A percentile compares a stretch with the other conserved stretches of the same genome.
These are phyloP conservation scores for Boletus insuetus DNA, from an alignment of 768 basidiomycete species.

Conservation along the genomic window DNA sequence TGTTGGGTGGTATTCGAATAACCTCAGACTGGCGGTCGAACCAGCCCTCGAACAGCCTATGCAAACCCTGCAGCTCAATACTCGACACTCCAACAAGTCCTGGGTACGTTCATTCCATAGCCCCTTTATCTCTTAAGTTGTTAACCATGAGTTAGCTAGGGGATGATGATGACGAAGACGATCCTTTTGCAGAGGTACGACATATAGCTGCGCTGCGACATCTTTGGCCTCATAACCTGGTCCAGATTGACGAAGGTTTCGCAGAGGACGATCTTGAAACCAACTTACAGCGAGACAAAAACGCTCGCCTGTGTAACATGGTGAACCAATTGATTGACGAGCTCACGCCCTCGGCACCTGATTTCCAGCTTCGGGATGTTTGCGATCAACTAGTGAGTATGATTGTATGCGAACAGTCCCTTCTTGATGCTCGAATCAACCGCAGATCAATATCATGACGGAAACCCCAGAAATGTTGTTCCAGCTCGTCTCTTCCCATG, in stretches of 20 bases:
- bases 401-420: not conserved
- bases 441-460: slow-evolving; percentile 68
- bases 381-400: slow-evolving; percentile 80
- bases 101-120: slow-evolving; percentile 54
- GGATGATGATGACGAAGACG: slow-evolving; percentile 87
- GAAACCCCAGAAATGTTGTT: slow-evolving; percentile 83
- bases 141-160: slow-evolving; percentile 48
- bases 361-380: slow-evolving; percentile 78
- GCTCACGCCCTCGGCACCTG: slow-evolving; percentile 76
- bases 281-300: slow-evolving; percentile 90
- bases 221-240: slow-evolving; percentile 1
- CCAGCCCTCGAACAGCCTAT: slow-evolving; percentile 55
- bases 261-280: slow-evolving; percentile 89
- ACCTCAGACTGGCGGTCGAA: slow-evolving; percentile 18
- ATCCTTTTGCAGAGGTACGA: slow-evolving; percentile 90
- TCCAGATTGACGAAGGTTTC: slow-evolving; percentile 88
- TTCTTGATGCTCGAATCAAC: not conserved
- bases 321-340: slow-evolving; percentile 87
- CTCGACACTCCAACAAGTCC: slow-evolving; percentile 82
- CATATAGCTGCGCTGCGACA: not conserved
- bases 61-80: slow-evolving; percentile 81
- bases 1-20: not conserved
- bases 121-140: not conserved
- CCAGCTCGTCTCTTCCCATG: slow-evolving; percentile 90
- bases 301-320: slow-evolving; percentile 77